Evolutionary conservation across 78 protist species (phyloP).

Genomic region (Guillardia theta): DNA sequence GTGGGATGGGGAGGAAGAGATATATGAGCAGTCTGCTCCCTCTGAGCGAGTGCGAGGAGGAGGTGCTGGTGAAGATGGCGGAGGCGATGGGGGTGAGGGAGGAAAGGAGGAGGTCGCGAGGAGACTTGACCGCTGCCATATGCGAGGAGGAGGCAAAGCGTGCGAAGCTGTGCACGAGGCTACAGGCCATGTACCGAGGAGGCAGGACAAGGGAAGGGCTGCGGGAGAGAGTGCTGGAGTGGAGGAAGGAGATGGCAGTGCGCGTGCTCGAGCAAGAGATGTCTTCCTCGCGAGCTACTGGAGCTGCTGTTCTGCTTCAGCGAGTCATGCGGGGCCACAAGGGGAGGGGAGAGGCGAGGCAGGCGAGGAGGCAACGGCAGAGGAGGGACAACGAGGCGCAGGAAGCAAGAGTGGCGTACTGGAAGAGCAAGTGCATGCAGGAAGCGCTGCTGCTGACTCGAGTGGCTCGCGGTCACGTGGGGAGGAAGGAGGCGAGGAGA

Average conservation of each 20-base stretch:
- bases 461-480: background rate
- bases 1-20: no score
- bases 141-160: background rate
- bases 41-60: background rate
- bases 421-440: background rate
- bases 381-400: background rate
- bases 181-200: background rate
- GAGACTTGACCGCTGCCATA: no score
- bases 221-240: background rate
- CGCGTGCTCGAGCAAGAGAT: background rate
- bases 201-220: background rate
- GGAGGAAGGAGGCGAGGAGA: background rate
- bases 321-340: background rate
- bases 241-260: background rate
- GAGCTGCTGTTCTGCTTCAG: background rate
- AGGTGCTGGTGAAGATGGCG: background rate
- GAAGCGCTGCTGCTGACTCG: background rate
- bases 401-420: background rate
- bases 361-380: background rate
- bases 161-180: background rate
- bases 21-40: no score
- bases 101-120: background rate
- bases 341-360: background rate
- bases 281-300: background rate
- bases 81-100: background rate